phyloP scores from a whole-genome alignment of 768 basidiomycete species.

The Lentinula lateritia region DNA sequence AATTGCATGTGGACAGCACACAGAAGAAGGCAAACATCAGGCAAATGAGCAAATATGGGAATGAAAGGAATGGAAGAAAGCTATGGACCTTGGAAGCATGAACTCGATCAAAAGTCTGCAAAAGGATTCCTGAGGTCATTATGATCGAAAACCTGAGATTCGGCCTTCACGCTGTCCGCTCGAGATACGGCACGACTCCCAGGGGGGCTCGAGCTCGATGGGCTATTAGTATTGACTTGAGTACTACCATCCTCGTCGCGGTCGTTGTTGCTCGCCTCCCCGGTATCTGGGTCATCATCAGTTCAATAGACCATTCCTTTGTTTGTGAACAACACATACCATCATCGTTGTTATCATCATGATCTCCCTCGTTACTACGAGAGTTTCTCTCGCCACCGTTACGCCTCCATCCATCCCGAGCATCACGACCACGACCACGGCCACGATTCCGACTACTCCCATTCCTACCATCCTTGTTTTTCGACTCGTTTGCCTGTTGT shows the following conservation, averaged over 20 bases:
- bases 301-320: too few relatives aligned
- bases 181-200: neutral
- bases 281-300: too few relatives aligned
- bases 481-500: neutral
- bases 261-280: neutral
- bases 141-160: neutral
- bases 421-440: neutral
- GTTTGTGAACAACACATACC: too few relatives aligned
- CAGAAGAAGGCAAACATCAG: too few relatives aligned
- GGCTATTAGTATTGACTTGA: neutral
- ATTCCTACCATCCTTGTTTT: neutral
- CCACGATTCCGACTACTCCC: too few relatives aligned
- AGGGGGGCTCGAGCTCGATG: neutral
- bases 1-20: too few relatives aligned
- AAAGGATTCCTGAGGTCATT: neutral
- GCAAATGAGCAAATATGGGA: too few relatives aligned
- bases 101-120: neutral
- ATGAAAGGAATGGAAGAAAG: too few relatives aligned
- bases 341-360: too few relatives aligned
- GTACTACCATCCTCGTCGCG: neutral
- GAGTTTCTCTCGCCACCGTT: neutral
- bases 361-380: neutral
- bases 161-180: neutral
- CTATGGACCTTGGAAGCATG: too few relatives aligned
- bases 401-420: neutral